Conservation (phyloP, 208 protist species). For the Leishmania turanica region DNA sequence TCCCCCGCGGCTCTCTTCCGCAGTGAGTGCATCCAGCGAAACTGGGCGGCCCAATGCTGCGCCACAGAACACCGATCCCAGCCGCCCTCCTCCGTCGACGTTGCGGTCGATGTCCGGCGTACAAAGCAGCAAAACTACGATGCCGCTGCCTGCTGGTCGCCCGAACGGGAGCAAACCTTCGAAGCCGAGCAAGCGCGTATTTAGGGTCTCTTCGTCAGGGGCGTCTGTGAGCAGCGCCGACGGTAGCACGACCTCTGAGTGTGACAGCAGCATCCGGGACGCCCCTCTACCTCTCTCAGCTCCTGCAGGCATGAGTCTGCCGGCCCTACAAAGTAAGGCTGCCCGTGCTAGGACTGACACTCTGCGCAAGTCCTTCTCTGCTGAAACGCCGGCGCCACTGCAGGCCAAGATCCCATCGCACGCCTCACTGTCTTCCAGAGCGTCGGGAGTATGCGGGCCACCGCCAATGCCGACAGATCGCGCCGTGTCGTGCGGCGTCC, state of each 20-base stretch:
- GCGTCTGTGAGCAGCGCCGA: slow-evolving; percentile 10
- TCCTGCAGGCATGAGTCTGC: slow-evolving; percentile 3
- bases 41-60: background rate
- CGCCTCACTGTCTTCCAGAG: background rate
- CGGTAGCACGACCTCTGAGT: background rate
- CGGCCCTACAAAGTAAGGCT: background rate
- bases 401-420: background rate
- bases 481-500: background rate
- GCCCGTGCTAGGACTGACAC: background rate
- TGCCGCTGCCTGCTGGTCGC: too few species aligned
- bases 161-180: background rate
- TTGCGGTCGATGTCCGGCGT: background rate
- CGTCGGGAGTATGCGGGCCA: background rate
- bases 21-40: background rate
- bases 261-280: background rate
- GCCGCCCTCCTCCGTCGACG: background rate
- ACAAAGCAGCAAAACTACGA: too few species aligned
- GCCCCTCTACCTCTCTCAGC: slow-evolving; percentile 5
- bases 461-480: background rate
- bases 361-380: background rate
- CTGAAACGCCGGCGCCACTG: slow-evolving; percentile 1
- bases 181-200: background rate
- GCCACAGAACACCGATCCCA: background rate
- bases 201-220: background rate
- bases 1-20: background rate